These are phyloP conservation scores for Yamadazyma philogaea DNA, from an alignment of 805 yeast genomes.

Conservation along the genomic window DNA sequence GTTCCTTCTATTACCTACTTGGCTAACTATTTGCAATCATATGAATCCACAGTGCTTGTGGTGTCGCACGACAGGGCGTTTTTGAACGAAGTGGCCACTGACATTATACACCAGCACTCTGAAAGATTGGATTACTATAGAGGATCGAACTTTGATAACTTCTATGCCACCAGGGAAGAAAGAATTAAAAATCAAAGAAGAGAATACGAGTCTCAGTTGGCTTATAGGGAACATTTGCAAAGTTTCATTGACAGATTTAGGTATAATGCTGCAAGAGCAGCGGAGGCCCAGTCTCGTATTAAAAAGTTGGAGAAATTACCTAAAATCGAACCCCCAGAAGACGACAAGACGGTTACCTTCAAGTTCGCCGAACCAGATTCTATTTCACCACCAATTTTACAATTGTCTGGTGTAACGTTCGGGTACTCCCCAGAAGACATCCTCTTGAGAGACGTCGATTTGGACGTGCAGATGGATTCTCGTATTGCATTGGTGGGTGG, in stretches of 20 bases:
- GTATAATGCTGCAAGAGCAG: slow-evolving; percentile 95
- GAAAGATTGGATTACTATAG: slow-evolving; percentile 95
- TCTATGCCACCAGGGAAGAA: slow-evolving; percentile 92
- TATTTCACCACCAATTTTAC: slow-evolving; percentile 90
- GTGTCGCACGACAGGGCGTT: slow-evolving; percentile 98
- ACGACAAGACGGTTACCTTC: slow-evolving; percentile 79
- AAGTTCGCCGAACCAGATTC: slow-evolving; percentile 94
- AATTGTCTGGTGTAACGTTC: slow-evolving; percentile 79
- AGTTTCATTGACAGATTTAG: slow-evolving; percentile 93
- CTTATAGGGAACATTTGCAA: slow-evolving; percentile 89
- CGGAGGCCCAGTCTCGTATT: slow-evolving; percentile 97
- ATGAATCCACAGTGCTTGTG: slow-evolving; percentile 88
- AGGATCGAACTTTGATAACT: slow-evolving; percentile 89
- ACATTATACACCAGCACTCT: slow-evolving; percentile 95
- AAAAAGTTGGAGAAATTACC: slow-evolving; percentile 96
- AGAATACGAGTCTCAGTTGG: slow-evolving; percentile 98
- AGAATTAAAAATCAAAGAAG: slow-evolving; percentile 88
- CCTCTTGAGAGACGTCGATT: slow-evolving; percentile 71
- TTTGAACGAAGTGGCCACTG: slow-evolving; percentile 96
- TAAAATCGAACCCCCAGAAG: slow-evolving; percentile 88
- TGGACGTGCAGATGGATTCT: slow-evolving; percentile 90
- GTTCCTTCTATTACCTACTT: slow-evolving; percentile 95
- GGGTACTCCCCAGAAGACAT: slow-evolving; percentile 71
- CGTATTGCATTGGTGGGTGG: slow-evolving; percentile 98
- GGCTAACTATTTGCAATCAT: slow-evolving; percentile 84